Conservation (phyloP, 306 rosid genomes). For the Vicia faba region DNA sequence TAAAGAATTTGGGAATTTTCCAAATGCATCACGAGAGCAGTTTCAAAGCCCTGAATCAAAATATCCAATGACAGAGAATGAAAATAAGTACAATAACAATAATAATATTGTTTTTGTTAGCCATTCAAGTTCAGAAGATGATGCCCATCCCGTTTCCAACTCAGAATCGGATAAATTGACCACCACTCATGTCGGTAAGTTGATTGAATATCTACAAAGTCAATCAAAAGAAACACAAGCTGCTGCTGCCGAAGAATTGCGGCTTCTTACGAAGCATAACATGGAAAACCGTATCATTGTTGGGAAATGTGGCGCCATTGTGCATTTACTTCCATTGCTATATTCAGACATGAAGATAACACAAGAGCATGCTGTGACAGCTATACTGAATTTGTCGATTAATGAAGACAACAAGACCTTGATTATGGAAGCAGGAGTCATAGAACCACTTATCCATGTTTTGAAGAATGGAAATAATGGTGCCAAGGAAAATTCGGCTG, state of each 20-base stretch:
- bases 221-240: constrained; percentile 62
- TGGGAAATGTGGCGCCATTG: constrained; percentile 71
- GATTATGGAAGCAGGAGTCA: constrained; percentile 81
- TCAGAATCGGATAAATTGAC: constrained; percentile 52
- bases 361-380: constrained; percentile 96
- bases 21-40: constrained; percentile 49
- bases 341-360: constrained; percentile 61
- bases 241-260: constrained; percentile 79
- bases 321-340: constrained; percentile 63
- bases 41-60: constrained; percentile 44
- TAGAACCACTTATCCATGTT: constrained; percentile 84
- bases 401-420: constrained; percentile 68
- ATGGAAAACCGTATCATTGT: constrained; percentile 74
- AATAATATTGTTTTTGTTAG: constrained; percentile 35
- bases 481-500: constrained; percentile 95
- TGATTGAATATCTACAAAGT: constrained; percentile 75
- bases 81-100: constrained; percentile 44
- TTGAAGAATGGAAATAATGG: constrained; percentile 73
- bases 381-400: constrained; percentile 84
- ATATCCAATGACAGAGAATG: constrained; percentile 45
- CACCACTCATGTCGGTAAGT: constrained; percentile 56
- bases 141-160: constrained; percentile 44
- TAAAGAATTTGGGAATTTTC: constrained; percentile 45
- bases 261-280: constrained; percentile 78
- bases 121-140: constrained; percentile 42